These are phyloP conservation scores for Botryobasidium botryosum DNA, from an alignment of 768 basidiomycete species.

Conservation along the genomic window DNA sequence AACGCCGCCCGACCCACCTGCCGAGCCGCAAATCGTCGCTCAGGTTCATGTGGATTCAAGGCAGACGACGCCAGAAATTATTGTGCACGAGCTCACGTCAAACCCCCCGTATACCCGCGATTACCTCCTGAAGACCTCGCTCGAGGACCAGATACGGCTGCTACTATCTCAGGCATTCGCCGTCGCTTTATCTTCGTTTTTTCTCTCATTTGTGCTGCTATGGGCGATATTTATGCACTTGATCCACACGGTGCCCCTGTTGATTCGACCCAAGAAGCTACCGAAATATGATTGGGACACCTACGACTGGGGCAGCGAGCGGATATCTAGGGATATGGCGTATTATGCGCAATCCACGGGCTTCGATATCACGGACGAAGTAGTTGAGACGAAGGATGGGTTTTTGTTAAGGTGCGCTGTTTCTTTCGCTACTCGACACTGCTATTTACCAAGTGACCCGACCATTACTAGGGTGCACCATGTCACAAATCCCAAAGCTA, in stretches of 20 bases:
- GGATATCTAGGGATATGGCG: conserved; percentile 24
- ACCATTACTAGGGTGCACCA: conserved; percentile 23
- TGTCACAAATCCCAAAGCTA: conserved; percentile 22
- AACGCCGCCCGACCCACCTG: no score
- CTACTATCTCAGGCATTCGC: no score
- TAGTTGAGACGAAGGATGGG: conserved; percentile 31
- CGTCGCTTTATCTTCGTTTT: conserved; percentile 27
- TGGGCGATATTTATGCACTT: conserved; percentile 22
- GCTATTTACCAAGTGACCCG: no score
- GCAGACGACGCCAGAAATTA: no score
- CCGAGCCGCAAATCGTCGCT: no score
- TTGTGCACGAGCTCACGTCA: no score
- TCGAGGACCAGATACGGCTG: no score
- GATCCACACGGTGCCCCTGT: conserved; percentile 10
- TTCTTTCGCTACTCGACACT: no score
- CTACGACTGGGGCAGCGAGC: conserved; percentile 23
- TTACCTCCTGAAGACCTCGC: no score
- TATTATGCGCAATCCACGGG: conserved; percentile 30
- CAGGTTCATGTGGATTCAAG: no score
- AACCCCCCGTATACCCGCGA: no score
- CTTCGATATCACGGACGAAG: conserved; percentile 28
- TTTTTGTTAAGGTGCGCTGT: no score
- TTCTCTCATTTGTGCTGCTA: conserved; percentile 25
- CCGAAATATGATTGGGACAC: conserved; percentile 24
- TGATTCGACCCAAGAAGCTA: conserved; percentile 14